Evolutionary conservation across 352 stramenopile species (phyloP).

Genomic region (Globisporangium parvum): DNA sequence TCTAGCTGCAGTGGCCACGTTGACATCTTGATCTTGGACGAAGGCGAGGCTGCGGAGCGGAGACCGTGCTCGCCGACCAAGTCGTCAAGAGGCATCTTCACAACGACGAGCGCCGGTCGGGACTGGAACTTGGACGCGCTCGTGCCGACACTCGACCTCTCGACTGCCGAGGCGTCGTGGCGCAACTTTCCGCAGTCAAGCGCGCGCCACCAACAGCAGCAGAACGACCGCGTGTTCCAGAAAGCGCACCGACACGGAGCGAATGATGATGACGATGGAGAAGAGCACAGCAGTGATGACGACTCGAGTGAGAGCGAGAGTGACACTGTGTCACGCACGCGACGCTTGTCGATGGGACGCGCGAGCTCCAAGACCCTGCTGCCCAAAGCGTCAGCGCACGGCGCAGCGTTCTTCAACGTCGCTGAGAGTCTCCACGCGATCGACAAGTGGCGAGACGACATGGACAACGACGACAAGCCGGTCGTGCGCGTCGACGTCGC

Average conservation of each 20-base stretch:
- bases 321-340: conserved; percentile 10
- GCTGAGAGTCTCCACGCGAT: conserved; percentile 64
- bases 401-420: conserved; percentile 64
- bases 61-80: conserved; percentile 47
- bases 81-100: conserved; percentile 41
- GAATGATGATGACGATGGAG: conserved; percentile 7
- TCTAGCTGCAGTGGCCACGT: conserved; percentile 15
- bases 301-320: conserved; percentile 39
- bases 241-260: conserved; percentile 9
- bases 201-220: conserved; percentile 28
- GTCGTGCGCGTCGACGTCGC: too few species aligned
- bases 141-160: conserved; percentile 42
- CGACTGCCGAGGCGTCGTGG: conserved; percentile 29
- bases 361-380: conserved; percentile 7
- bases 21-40: conserved; percentile 58
- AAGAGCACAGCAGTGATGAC: neutral
- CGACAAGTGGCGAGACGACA: conserved; percentile 65
- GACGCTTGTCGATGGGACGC: too few species aligned
- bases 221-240: conserved; percentile 31
- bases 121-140: conserved; percentile 65
- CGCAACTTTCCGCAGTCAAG: conserved; percentile 11
- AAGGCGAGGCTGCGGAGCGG: conserved; percentile 23
- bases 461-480: conserved; percentile 37
- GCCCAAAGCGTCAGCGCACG: conserved; percentile 12
- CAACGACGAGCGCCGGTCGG: conserved; percentile 14